A percentile compares a stretch with the other conserved stretches of the same genome.
Evolutionary conservation across 2,329 filamentous ascomycete genomes (phyloP).

Genomic region (Calonectria pseudoturangicola): DNA sequence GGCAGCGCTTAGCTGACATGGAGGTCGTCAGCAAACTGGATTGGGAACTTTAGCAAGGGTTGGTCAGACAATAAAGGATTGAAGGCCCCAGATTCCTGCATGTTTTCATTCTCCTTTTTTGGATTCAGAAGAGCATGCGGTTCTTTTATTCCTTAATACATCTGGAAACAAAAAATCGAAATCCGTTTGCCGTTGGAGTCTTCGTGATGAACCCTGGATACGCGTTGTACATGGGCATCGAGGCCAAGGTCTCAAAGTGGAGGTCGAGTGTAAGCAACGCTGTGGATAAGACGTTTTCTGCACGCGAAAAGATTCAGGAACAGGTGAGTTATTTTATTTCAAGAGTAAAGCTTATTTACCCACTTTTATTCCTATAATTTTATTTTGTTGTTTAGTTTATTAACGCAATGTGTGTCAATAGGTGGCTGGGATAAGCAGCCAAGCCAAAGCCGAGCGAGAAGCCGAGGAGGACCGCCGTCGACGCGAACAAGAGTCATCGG

Average conservation of each 20-base stretch:
- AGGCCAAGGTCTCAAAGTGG: constrained; percentile 22
- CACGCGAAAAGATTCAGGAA: constrained; percentile 30
- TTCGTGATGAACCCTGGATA: constrained; percentile 33
- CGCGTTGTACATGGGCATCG: constrained; percentile 28
- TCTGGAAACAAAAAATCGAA: constrained; percentile 2
- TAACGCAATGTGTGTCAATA: background rate
- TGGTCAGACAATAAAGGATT: constrained; percentile 10
- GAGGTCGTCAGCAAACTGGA: constrained; percentile 11
- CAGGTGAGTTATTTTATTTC: constrained; percentile 3
- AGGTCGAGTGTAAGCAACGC: constrained; percentile 32
- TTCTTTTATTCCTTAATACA: constrained; percentile 1
- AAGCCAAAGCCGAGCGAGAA: constrained; percentile 22
- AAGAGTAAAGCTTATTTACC: background rate
- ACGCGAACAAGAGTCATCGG: constrained; percentile 29
- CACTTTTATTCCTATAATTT: background rate
- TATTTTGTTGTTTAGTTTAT: background rate
- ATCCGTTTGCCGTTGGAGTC: background rate
- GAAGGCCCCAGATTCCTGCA: background rate
- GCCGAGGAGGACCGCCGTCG: constrained; percentile 35
- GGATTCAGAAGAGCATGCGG: background rate
- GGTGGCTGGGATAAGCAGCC: constrained; percentile 7
- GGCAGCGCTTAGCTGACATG: constrained; percentile 30
- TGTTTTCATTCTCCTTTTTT: background rate
- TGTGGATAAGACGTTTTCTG: constrained; percentile 33
- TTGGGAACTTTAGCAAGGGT: constrained; percentile 9